Base-by-base conservation (phyloP, 1,284 basidiomycete genomes). In the Pascua sp. region DNA sequence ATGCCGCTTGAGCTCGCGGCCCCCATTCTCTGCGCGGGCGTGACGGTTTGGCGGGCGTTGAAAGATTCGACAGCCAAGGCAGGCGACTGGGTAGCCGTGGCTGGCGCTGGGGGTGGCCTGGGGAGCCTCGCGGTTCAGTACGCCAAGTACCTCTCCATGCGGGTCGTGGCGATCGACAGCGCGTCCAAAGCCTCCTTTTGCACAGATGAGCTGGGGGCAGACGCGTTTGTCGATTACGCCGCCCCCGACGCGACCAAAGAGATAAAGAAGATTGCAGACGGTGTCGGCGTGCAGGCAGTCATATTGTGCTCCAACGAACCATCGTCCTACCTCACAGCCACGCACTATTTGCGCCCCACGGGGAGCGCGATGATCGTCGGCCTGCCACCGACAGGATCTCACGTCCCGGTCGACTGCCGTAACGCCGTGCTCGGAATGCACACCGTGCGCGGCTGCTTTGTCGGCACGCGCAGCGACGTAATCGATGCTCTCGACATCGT, bases 21-120 rank as follows among this genome's bases (percentile, higher is more conserved):
- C 3, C 88, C 90, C 5, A 83, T 92, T 60, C 84, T 91, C 13
- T 93, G 90, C 67, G 88, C 89, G 15, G 88, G 73, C 63, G 66
- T 67, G 7, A 75, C 75, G 17, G 69, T 70, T 39, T 92, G 91
- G 76, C 86, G 88, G 64, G 91, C 90, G 0, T 79, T 93, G 67
- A 90, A 89, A 72, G 82, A 88, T 72, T 84, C 84, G 54, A 78
- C 82, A 51, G 81, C 83, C 9, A 80, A 77, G 36, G 81, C 85
- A 11, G 88, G 89, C 51, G 85, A 93, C 61, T 91, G 86, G 85
- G 81, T 92, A 61, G 87, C 86, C 42, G 81, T 94, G 60, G 86
- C 72, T 11, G 73, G 74, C 52, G 70, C 71, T 4, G 72, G 72
- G 53, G 80, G 80, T 56, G 80, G 80, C 53, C 57, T 71, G 45